phyloP scores from a whole-genome alignment of 176 grass and related monocot genomes.

The Dactylis glomerata region DNA sequence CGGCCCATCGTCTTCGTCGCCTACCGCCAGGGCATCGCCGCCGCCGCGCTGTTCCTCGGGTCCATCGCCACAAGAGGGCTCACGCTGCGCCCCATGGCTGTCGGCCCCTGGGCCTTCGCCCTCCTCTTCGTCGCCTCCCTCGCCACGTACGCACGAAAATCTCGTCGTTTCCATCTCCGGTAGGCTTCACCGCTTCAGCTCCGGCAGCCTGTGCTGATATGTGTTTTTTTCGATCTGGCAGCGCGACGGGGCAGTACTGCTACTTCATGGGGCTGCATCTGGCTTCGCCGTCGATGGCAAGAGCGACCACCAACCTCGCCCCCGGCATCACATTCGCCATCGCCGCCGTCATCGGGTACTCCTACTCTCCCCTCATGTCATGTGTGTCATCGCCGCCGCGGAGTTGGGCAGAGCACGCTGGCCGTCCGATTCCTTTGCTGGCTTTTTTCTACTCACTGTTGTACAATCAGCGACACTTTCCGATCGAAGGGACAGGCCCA shows the following conservation, averaged over 20 bases:
- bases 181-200: too few species aligned
- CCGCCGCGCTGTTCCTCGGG: constrained; percentile 39
- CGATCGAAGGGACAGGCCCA: background rate
- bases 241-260: constrained; percentile 39
- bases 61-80: constrained; percentile 31
- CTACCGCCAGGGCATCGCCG: constrained; percentile 52
- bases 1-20: constrained; percentile 56
- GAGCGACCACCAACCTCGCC: constrained; percentile 48
- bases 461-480: background rate
- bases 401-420: background rate
- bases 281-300: constrained; percentile 51
- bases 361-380: background rate
- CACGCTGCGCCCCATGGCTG: constrained; percentile 36
- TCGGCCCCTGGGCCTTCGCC: constrained; percentile 24
- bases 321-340: constrained; percentile 49
- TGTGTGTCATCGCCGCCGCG: background rate
- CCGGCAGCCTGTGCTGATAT: background rate
- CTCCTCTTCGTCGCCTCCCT: constrained; percentile 47
- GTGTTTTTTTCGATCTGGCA: background rate
- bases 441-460: background rate
- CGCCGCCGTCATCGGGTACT: constrained; percentile 28
- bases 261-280: constrained; percentile 43
- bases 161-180: background rate
- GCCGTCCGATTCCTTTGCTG: background rate
- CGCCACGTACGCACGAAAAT: background rate